Evolutionary conservation across 2,329 filamentous ascomycete genomes (phyloP).

Genomic region (Botrytis elliptica): DNA sequence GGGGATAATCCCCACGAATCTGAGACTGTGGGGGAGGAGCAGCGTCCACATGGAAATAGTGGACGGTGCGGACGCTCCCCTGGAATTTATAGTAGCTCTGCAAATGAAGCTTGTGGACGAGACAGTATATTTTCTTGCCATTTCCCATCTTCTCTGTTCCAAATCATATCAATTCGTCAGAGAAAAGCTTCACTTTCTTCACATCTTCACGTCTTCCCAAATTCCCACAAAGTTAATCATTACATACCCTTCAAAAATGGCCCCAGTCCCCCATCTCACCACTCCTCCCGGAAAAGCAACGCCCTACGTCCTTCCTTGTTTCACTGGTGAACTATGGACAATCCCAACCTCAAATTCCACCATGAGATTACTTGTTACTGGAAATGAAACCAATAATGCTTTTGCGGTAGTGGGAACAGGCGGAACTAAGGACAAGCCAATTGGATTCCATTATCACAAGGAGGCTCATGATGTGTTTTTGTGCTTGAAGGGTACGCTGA

Average conservation of each 20-base stretch:
- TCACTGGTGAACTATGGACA: constrained; percentile 33
- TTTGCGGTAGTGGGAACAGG: constrained; percentile 35
- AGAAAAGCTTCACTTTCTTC: neutral
- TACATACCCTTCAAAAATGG: neutral
- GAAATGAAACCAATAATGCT: constrained; percentile 35
- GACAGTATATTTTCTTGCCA: neutral
- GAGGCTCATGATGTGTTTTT: constrained; percentile 59
- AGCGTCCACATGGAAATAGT: neutral
- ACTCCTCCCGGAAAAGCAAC: constrained; percentile 14
- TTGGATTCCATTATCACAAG: constrained; percentile 56
- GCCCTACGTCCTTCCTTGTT: constrained; percentile 30
- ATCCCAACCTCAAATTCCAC: constrained; percentile 34
- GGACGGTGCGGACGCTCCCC: neutral
- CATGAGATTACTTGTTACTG: constrained; percentile 33
- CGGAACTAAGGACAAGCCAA: constrained; percentile 32
- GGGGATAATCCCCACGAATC: neutral
- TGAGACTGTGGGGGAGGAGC: neutral
- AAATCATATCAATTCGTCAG: neutral
- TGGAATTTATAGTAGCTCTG: neutral
- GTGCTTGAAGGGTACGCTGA: constrained; percentile 53
- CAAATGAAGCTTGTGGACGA: neutral
- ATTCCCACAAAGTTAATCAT: neutral
- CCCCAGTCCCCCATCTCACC: neutral
- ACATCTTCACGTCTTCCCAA: neutral
- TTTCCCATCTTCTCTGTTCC: neutral